A percentile compares a stretch with the other conserved stretches of the same genome.
Evolutionary conservation across 129 eudicot genomes (phyloP).

Genomic region (Chrysanthemum makinoi): DNA sequence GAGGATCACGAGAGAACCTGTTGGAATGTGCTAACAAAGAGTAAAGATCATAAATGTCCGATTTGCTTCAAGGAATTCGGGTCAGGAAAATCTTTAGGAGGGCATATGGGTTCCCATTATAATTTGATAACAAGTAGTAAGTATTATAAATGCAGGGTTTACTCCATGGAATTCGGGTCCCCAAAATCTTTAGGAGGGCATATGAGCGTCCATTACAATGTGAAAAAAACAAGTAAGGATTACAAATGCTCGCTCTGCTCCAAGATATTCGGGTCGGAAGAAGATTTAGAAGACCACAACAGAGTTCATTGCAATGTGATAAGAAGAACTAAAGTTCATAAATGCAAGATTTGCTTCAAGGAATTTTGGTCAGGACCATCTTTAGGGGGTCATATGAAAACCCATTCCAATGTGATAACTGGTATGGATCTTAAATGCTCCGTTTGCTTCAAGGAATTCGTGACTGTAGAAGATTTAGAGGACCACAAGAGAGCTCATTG

Average conservation of each 20-base stretch:
- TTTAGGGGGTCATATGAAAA: constrained; percentile 62
- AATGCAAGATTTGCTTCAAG: constrained; percentile 41
- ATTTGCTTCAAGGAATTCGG: no score
- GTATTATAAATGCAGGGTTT: constrained; percentile 29
- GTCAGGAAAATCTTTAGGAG: no score
- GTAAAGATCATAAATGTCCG: no score
- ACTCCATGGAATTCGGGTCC: constrained; percentile 56
- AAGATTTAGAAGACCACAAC: constrained; percentile 60
- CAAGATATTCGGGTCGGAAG: constrained; percentile 55
- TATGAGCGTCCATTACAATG: constrained; percentile 43
- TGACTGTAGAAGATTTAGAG: no score
- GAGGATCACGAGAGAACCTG: constrained; percentile 24
- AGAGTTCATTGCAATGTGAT: constrained; percentile 39
- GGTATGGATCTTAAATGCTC: no score
- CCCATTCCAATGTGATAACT: constrained; percentile 30
- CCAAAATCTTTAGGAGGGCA: constrained; percentile 64
- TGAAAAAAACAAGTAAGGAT: neutral
- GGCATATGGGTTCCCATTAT: no score
- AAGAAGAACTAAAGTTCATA: no score
- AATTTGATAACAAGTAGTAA: no score
- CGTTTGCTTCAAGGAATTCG: no score
- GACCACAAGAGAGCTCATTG: neutral
- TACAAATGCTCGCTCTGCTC: constrained; percentile 43
- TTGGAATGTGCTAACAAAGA: neutral
- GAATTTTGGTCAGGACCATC: constrained; percentile 54